Conservation (phyloP, 352 stramenopile species). For the Phytophthora crassamura region DNA sequence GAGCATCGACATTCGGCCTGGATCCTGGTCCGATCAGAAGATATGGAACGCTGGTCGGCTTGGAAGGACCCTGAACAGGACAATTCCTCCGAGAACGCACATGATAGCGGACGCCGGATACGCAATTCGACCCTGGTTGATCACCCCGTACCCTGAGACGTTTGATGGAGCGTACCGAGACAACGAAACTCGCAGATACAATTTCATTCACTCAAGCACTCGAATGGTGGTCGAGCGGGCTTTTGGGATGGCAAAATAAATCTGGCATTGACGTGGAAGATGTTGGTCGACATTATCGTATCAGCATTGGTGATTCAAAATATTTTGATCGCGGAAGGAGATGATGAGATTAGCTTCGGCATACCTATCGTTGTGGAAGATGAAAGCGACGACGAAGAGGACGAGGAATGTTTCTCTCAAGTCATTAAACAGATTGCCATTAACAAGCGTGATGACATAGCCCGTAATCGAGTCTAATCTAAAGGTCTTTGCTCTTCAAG, state of each 20-base stretch:
- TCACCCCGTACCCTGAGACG: constrained; percentile 2
- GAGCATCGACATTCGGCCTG: constrained; percentile 1
- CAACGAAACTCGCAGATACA: not conserved
- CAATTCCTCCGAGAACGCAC: too few relatives aligned
- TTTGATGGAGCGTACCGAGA: constrained; percentile 4
- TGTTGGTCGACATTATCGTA: not conserved
- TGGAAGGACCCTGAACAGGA: not conserved
- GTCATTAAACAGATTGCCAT: constrained; percentile 11
- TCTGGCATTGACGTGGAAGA: constrained; percentile 4
- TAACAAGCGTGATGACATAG: constrained; percentile 6
- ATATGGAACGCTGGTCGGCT: constrained; percentile 8
- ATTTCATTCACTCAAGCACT: constrained; percentile 5
- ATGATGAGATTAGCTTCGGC: constrained; percentile 3
- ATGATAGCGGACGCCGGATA: too few relatives aligned
- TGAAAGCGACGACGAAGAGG: too few relatives aligned
- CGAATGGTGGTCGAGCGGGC: constrained; percentile 3
- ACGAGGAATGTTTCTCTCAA: too few relatives aligned
- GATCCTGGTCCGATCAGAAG: not conserved
- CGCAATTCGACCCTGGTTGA: too few relatives aligned
- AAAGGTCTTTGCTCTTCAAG: constrained; percentile 4
- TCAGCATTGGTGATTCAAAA: not conserved
- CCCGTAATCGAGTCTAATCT: constrained; percentile 5
- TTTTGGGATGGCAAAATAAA: constrained; percentile 1
- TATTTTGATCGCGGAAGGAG: not conserved
- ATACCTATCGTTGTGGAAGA: not conserved